These are phyloP conservation scores for Isoetes engelmannii DNA, from an alignment of 83 land plant genomes.

Conservation along the genomic window DNA sequence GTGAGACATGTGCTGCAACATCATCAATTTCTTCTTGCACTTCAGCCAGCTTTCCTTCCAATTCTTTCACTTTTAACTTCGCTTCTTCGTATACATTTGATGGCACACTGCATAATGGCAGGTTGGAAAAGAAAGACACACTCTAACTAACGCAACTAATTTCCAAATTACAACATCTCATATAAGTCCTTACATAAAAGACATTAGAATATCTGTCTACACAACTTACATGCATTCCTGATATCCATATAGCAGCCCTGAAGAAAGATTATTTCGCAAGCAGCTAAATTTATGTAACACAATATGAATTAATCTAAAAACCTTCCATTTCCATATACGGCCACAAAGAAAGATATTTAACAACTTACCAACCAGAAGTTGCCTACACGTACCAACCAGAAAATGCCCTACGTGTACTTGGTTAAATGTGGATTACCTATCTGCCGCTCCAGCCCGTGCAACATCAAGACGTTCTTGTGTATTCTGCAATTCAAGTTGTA, in stretches of 20 bases:
- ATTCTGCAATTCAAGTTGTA: not conserved
- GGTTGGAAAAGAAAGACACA: no score
- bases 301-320: no score
- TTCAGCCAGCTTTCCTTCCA: slow-evolving; percentile 4
- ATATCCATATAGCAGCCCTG: not conserved
- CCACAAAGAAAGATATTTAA: not conserved
- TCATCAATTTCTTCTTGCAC: slow-evolving; percentile 4
- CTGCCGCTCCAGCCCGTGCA: slow-evolving; percentile 3
- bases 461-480: not conserved
- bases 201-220: not conserved
- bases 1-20: not conserved
- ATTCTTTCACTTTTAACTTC: slow-evolving; percentile 1
- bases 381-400: no score
- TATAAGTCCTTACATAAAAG: not conserved
- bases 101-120: slow-evolving; percentile 5
- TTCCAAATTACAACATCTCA: no score
- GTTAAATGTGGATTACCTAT: not conserved
- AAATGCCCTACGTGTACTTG: no score
- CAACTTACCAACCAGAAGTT: not conserved
- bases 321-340: not conserved
- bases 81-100: slow-evolving; percentile 2
- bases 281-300: no score
- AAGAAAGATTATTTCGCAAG: not conserved
- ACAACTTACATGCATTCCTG: not conserved
- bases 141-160: no score